These are phyloP conservation scores for Neocatenulostroma microsporum DNA, from an alignment of 2,329 filamentous ascomycete species.

Conservation along the genomic window DNA sequence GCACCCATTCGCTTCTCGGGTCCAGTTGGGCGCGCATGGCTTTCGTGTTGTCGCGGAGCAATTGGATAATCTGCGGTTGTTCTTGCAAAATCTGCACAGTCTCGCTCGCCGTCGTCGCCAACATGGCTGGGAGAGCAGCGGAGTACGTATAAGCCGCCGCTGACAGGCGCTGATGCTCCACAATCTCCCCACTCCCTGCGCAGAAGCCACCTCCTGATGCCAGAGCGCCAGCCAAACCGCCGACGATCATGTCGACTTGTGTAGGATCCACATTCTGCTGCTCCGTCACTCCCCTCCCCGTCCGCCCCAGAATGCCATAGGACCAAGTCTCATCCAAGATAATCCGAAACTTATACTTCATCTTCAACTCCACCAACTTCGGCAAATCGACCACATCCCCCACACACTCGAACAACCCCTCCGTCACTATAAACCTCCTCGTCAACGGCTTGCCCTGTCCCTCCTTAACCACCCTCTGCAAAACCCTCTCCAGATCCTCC, in stretches of 20 bases:
- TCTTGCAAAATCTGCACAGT: slow-evolving; percentile 79
- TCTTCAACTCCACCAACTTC: slow-evolving; percentile 84
- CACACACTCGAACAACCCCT: slow-evolving; percentile 84
- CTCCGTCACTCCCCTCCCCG: slow-evolving; percentile 86
- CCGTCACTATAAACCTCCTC: slow-evolving; percentile 88
- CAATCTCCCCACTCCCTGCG: slow-evolving; percentile 80
- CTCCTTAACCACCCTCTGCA: slow-evolving; percentile 79
- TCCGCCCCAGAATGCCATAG: slow-evolving; percentile 87
- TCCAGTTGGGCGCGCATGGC: slow-evolving; percentile 81
- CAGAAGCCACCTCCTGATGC: slow-evolving; percentile 95
- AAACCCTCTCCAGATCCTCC: slow-evolving; percentile 79
- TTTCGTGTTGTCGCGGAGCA: slow-evolving; percentile 78
- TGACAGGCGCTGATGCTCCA: slow-evolving; percentile 92
- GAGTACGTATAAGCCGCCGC: slow-evolving; percentile 93
- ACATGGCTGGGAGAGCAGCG: slow-evolving; percentile 83
- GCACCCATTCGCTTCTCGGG: slow-evolving; percentile 86
- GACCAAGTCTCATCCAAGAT: slow-evolving; percentile 98
- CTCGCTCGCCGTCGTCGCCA: slow-evolving; percentile 93
- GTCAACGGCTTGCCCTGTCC: slow-evolving; percentile 84
- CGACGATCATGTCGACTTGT: slow-evolving; percentile 95
- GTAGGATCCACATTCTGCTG: slow-evolving; percentile 91
- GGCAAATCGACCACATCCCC: slow-evolving; percentile 81
- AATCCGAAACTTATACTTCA: slow-evolving; percentile 94
- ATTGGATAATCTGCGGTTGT: slow-evolving; percentile 70
- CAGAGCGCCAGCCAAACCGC: slow-evolving; percentile 80